Conservation (phyloP, 2,329 filamentous ascomycete genomes). For the Colletotrichum theobromicola region DNA sequence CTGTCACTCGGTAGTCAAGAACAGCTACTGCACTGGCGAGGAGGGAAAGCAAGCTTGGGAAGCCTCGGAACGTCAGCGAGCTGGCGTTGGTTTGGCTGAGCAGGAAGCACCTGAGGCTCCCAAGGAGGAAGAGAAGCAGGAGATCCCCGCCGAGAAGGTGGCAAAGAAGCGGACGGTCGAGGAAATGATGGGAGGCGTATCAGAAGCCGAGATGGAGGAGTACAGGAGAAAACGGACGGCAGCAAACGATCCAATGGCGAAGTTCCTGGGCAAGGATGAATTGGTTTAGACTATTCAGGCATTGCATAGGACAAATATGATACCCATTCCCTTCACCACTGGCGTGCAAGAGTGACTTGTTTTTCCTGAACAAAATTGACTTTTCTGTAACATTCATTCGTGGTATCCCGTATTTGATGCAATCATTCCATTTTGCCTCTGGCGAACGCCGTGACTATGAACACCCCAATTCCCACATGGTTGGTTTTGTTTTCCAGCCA, state of each 20-base stretch:
- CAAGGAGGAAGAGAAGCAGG: conserved; percentile 35
- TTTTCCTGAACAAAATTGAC: conserved; percentile 3
- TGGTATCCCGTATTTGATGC: conserved; percentile 23
- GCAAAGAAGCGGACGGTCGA: conserved; percentile 76
- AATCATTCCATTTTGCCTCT: conserved; percentile 53
- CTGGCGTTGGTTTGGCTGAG: conserved; percentile 47
- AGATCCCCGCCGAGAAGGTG: conserved; percentile 30
- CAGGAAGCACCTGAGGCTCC: conserved; percentile 26
- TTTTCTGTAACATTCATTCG: conserved; percentile 21
- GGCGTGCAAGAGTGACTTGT: not conserved
- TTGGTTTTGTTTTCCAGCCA: conserved; percentile 37
- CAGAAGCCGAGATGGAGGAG: conserved; percentile 84
- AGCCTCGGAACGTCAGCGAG: conserved; percentile 69
- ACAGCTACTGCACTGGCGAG: conserved; percentile 96
- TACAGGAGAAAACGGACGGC: conserved; percentile 79
- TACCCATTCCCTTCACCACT: conserved; percentile 20
- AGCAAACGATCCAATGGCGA: conserved; percentile 87
- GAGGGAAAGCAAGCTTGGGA: conserved; percentile 84
- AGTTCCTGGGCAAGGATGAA: conserved; percentile 76
- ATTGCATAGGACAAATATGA: conserved; percentile 16
- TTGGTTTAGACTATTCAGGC: conserved; percentile 47
- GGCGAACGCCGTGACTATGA: conserved; percentile 59
- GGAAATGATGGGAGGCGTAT: conserved; percentile 79
- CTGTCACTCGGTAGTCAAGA: conserved; percentile 92
- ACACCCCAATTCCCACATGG: conserved; percentile 42